Conservation (phyloP, 2,329 filamentous ascomycete species). For the Nemania serpens region DNA sequence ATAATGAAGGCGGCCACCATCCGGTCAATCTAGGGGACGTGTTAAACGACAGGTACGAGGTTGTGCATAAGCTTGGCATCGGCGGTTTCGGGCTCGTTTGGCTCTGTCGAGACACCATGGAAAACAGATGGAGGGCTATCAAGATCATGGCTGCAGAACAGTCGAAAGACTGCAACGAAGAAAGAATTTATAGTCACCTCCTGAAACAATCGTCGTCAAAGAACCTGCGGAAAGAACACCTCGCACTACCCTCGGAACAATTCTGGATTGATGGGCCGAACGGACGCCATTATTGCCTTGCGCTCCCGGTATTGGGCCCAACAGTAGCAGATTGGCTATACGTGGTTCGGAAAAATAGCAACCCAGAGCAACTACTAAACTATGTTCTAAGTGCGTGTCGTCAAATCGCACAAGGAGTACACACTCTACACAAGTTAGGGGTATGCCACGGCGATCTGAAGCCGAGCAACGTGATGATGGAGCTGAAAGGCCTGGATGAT, state of each 20-base stretch:
- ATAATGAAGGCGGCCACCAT: slow-evolving; percentile 21
- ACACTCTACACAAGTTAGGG: background rate
- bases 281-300: slow-evolving; percentile 27
- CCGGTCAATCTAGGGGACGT: slow-evolving; percentile 25
- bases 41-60: slow-evolving; percentile 19
- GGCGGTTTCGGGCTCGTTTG: slow-evolving; percentile 28
- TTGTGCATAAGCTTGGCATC: slow-evolving; percentile 30
- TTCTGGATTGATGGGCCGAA: slow-evolving; percentile 32
- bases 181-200: slow-evolving; percentile 15
- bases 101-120: slow-evolving; percentile 23
- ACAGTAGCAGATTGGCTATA: slow-evolving; percentile 10
- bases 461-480: background rate
- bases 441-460: slow-evolving; percentile 3
- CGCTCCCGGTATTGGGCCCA: slow-evolving; percentile 20
- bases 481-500: background rate
- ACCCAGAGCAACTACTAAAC: background rate
- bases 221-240: slow-evolving; percentile 15
- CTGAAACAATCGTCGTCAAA: background rate
- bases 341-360: background rate
- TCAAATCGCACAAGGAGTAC: background rate
- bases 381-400: background rate
- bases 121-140: slow-evolving; percentile 26
- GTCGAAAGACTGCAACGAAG: slow-evolving; percentile 5
- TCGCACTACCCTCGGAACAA: slow-evolving; percentile 16
- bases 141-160: slow-evolving; percentile 26